phyloP scores from a whole-genome alignment of 352 stramenopile species.

The Globisporangium recalcitrans region DNA sequence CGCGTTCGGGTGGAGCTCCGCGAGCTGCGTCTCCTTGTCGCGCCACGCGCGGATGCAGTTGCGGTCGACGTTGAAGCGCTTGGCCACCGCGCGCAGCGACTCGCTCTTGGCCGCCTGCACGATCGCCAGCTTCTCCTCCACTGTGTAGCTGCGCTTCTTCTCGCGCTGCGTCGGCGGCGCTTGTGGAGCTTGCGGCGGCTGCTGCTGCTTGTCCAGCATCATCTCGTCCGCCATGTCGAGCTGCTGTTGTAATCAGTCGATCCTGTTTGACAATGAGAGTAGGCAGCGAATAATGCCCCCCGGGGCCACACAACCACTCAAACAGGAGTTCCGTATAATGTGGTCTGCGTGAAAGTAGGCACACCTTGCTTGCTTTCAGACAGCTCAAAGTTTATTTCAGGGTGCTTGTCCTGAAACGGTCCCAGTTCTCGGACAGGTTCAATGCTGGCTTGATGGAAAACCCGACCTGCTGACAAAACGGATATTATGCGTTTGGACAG shows the following conservation, averaged over 20 bases:
- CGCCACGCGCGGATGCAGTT: conserved; percentile 70
- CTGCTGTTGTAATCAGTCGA: background rate
- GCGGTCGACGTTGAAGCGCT: conserved; percentile 63
- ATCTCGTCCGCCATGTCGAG: conserved; percentile 2
- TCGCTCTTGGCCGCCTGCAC: conserved; percentile 48
- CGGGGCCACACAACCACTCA: background rate
- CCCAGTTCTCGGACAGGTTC: background rate
- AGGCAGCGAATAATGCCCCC: conserved; percentile 2
- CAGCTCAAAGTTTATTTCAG: background rate
- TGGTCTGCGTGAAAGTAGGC: background rate
- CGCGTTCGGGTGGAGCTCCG: conserved; percentile 47
- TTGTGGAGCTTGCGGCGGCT: background rate
- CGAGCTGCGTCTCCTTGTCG: conserved; percentile 54
- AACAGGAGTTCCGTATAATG: background rate
- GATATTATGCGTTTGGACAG: background rate
- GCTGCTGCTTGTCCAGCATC: background rate
- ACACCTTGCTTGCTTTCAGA: background rate
- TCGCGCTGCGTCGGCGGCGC: conserved; percentile 3
- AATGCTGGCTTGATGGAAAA: background rate
- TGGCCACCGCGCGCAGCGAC: conserved; percentile 49
- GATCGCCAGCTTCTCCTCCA: conserved; percentile 64
- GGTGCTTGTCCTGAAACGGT: background rate
- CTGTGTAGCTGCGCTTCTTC: conserved; percentile 77
- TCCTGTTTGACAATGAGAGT: background rate
- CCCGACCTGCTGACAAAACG: background rate